phyloP scores from a whole-genome alignment of 2,329 filamentous ascomycete genomes.

The Zymoseptoria pseudotritici region DNA sequence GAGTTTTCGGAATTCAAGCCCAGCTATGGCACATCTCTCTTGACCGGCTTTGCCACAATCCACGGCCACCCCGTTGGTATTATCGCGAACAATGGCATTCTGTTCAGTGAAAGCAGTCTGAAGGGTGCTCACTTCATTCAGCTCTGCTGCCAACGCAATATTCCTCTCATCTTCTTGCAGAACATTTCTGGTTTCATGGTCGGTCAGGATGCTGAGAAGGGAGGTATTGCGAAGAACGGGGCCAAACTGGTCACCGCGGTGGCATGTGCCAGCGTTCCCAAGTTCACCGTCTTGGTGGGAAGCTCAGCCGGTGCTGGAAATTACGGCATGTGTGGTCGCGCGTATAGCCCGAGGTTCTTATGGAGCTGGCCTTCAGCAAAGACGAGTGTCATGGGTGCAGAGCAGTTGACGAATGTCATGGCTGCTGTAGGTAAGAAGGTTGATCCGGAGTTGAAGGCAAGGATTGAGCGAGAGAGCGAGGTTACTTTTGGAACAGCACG shows the following conservation, averaged over 20 bases:
- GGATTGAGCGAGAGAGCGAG: conserved; percentile 87
- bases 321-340: conserved; percentile 95
- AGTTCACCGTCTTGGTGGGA: conserved; percentile 95
- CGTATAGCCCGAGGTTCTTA: conserved; percentile 82
- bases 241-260: conserved; percentile 95
- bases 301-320: conserved; percentile 90
- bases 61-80: conserved; percentile 89
- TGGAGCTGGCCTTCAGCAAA: conserved; percentile 99
- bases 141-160: conserved; percentile 79
- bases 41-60: conserved; percentile 80
- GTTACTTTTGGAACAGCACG: conserved; percentile 81
- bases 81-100: conserved; percentile 89
- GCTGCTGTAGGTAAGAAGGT: conserved; percentile 79
- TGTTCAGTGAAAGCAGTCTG: conserved; percentile 80
- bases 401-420: conserved; percentile 90
- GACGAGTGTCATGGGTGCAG: conserved; percentile 90
- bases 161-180: conserved; percentile 88
- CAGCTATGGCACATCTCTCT: conserved; percentile 78
- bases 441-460: conserved; percentile 69
- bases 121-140: conserved; percentile 98
- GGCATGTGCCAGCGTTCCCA: conserved; percentile 86
- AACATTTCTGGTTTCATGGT: conserved; percentile 99
- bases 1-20: conserved; percentile 92
- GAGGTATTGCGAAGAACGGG: conserved; percentile 95
- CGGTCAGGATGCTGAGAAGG: conserved; percentile 80